Evolutionary conservation across 176 grass and related monocot genomes (phyloP).

Genomic region (Melocanna baccifera): DNA sequence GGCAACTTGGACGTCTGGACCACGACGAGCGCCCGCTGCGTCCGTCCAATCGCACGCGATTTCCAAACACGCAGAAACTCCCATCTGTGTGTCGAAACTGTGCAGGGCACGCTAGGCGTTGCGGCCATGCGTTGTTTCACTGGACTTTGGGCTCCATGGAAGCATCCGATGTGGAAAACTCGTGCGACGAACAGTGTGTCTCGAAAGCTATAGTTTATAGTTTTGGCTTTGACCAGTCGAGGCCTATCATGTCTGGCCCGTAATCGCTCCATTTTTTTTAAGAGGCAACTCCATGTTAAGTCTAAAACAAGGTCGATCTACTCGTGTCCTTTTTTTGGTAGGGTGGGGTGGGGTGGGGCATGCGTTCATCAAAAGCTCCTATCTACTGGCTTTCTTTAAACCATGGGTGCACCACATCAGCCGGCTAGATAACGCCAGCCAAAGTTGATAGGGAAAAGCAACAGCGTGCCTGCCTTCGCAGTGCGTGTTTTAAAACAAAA

Average conservation of each 20-base stretch:
- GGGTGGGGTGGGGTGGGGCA: too few species aligned
- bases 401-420: background rate
- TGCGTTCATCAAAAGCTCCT: slow-evolving; percentile 1
- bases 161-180: background rate
- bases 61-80: background rate
- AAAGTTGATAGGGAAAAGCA: background rate
- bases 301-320: background rate
- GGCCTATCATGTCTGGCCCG: background rate
- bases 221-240: background rate
- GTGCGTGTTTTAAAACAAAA: slow-evolving; percentile 16
- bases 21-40: background rate
- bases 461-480: background rate
- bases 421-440: slow-evolving; percentile 11
- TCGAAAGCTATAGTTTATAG: background rate
- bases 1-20: slow-evolving; percentile 32
- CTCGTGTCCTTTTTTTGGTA: background rate
- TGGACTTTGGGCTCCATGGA: background rate
- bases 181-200: background rate
- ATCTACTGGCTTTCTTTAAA: background rate
- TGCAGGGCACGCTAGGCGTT: background rate
- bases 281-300: background rate
- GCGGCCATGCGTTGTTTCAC: background rate
- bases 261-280: background rate
- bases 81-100: background rate
- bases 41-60: background rate